These are phyloP conservation scores for Periglandula ipomoeae DNA, from an alignment of 2,329 filamentous ascomycete species.

Conservation along the genomic window DNA sequence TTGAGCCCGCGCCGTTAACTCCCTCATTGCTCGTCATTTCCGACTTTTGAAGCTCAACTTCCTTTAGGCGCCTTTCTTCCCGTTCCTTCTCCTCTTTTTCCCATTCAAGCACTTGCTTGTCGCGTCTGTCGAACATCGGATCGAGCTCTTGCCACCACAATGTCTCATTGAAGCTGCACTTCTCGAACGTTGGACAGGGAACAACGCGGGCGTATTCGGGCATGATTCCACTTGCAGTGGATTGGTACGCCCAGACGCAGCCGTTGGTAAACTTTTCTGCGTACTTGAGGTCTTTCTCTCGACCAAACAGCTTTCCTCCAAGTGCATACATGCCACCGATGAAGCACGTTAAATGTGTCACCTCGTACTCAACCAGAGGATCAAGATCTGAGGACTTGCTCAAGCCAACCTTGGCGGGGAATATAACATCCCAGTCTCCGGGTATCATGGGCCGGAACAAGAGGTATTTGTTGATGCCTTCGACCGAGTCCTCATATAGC, in stretches of 20 bases:
- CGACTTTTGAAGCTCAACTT: not conserved
- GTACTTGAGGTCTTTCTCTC: slow-evolving; percentile 33
- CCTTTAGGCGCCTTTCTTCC: slow-evolving; percentile 17
- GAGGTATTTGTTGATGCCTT: slow-evolving; percentile 61
- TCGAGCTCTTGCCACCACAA: slow-evolving; percentile 41
- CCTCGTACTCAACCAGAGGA: slow-evolving; percentile 45
- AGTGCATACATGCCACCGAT: slow-evolving; percentile 57
- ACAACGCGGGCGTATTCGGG: slow-evolving; percentile 40
- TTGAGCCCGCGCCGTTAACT: no score
- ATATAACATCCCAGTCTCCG: slow-evolving; percentile 59
- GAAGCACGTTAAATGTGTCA: slow-evolving; percentile 58
- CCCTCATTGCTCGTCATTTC: not conserved
- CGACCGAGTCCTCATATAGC: slow-evolving; percentile 61
- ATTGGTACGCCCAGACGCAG: slow-evolving; percentile 48
- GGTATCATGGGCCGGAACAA: slow-evolving; percentile 71
- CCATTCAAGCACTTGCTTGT: slow-evolving; percentile 34
- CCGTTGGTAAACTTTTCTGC: slow-evolving; percentile 40
- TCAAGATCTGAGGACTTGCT: slow-evolving; percentile 30
- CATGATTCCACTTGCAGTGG: slow-evolving; percentile 50
- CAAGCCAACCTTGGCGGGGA: slow-evolving; percentile 55
- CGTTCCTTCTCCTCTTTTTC: slow-evolving; percentile 30
- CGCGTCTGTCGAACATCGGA: slow-evolving; percentile 32
- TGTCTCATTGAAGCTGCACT: slow-evolving; percentile 43
- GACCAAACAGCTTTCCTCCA: slow-evolving; percentile 46
- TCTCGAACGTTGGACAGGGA: slow-evolving; percentile 37